Base-by-base conservation (phyloP, 2,329 filamentous ascomycete species). In the Aspergillus sp. region DNA sequence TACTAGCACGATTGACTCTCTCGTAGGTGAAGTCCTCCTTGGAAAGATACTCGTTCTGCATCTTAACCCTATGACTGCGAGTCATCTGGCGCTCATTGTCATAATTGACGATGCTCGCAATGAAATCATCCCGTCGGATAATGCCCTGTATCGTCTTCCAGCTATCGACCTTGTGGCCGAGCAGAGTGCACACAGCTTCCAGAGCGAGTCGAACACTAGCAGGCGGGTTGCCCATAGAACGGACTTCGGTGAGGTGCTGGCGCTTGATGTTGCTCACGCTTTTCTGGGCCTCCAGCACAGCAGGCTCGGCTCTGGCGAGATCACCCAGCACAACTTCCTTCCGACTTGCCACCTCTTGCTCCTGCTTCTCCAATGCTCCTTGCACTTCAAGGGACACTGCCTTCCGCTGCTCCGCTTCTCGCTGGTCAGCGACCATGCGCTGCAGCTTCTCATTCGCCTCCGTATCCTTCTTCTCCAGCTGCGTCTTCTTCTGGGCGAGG, bases 261-360 rank as follows among this genome's bases (percentile, higher is more conserved):
- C 83, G 79, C 69, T 96, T 98, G 68, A 98, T 98, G 68, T 93
- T 95, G 67, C 84, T 91, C 60, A 98, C 93, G 63, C 88, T 95
- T 58, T 86, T 85, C 66, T 91, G 85, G 30, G 91, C 91, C 60
- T 93, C 86, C 41, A 83, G 66, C 34, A 98, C 91, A 30, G 91
- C 91, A 6, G 91, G 91, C 56, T 96, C 89, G 10, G 91, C 91
- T 54, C 78, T 81, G 17, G 86, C 89, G 37, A 98, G 69, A 65
- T 98, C 91, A 47, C 78, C 73, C 48, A 93, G 64, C 22, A 96
- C 93, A 35, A 93, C 78, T 59, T 89, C 80, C 57, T 76, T 82
- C 43, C 91, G 80, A 45, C 74, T 69, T 3, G 86, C 82, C 26
- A 98, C 86, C 57, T 93, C 84, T 31, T 79, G 74, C 57, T 96